These are phyloP conservation scores for Salvia hispanica DNA, from an alignment of 257 asterid genomes.

Conservation along the genomic window DNA sequence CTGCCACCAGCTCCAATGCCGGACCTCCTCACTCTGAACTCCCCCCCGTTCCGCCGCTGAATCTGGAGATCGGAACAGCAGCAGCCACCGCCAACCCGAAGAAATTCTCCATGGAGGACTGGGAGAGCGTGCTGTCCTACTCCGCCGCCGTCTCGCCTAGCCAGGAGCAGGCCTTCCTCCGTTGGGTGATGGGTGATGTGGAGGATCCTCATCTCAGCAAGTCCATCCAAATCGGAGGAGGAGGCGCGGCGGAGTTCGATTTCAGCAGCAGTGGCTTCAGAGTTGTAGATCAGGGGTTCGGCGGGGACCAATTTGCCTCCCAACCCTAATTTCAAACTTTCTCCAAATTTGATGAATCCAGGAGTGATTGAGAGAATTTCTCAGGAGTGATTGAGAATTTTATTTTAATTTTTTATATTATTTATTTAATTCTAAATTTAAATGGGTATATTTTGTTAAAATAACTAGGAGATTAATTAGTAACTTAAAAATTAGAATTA, in stretches of 20 bases:
- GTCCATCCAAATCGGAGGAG: conserved; percentile 48
- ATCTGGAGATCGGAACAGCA: conserved; percentile 41
- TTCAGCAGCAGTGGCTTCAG: conserved; percentile 53
- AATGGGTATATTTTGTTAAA: no score
- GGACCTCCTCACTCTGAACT: conserved; percentile 51
- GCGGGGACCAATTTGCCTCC: conserved; percentile 43
- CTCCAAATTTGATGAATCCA: conserved; percentile 38
- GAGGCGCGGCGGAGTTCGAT: conserved; percentile 51
- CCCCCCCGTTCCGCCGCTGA: conserved; percentile 55
- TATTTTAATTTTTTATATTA: no score
- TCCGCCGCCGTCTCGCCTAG: conserved; percentile 63
- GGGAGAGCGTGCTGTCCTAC: conserved; percentile 86
- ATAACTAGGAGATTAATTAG: no score
- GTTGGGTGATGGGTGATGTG: conserved; percentile 95
- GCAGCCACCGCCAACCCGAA: conserved; percentile 40
- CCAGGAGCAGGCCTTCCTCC: conserved; percentile 73
- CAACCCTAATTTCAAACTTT: conserved; percentile 46
- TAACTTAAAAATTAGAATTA: no score
- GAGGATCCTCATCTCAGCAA: conserved; percentile 70
- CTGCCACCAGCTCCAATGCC: conserved; percentile 78
- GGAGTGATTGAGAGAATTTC: no score
- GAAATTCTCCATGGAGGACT: conserved; percentile 72
- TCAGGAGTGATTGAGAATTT: no score
- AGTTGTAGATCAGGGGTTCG: conserved; percentile 71
- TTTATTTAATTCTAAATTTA: no score